Evolutionary conservation across 2,329 filamentous ascomycete genomes (phyloP).

Genomic region (Mycocentrospora acerina): DNA sequence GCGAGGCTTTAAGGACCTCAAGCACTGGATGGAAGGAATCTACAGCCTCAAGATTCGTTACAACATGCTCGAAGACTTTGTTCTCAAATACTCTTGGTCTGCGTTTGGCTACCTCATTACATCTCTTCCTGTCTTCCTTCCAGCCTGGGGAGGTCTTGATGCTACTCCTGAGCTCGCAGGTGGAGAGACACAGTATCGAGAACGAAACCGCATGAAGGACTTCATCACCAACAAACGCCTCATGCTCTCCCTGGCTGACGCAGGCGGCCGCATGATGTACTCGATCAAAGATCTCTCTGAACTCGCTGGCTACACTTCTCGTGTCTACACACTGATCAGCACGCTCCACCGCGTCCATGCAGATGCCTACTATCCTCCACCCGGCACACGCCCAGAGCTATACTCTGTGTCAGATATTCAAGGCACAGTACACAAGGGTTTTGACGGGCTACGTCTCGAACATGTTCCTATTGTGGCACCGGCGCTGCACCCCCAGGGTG

Average conservation of each 20-base stretch:
- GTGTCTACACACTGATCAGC: slow-evolving; percentile 93
- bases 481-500: slow-evolving; percentile 81
- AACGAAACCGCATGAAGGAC: slow-evolving; percentile 90
- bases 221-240: slow-evolving; percentile 99
- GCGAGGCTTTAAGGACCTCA: slow-evolving; percentile 87
- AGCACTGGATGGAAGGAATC: slow-evolving; percentile 97
- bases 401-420: slow-evolving; percentile 90
- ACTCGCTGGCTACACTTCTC: slow-evolving; percentile 90
- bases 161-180: slow-evolving; percentile 66
- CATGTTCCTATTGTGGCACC: slow-evolving; percentile 92
- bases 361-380: slow-evolving; percentile 74
- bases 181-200: slow-evolving; percentile 58
- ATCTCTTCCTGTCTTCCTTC: slow-evolving; percentile 89
- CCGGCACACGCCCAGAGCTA: slow-evolving; percentile 70
- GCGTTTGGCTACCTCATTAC: slow-evolving; percentile 95
- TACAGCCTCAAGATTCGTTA: slow-evolving; percentile 97
- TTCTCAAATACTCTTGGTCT: slow-evolving; percentile 98
- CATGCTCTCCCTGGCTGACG: slow-evolving; percentile 95
- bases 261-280: slow-evolving; percentile 98
- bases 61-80: slow-evolving; percentile 98
- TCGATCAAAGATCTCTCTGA: slow-evolving; percentile 97
- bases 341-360: slow-evolving; percentile 93
- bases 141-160: slow-evolving; percentile 86
- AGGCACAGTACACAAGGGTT: slow-evolving; percentile 90
- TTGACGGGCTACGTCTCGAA: slow-evolving; percentile 90